These are phyloP conservation scores for Diaporthe citrichinensis DNA, from an alignment of 2,329 filamentous ascomycete genomes.

Conservation along the genomic window DNA sequence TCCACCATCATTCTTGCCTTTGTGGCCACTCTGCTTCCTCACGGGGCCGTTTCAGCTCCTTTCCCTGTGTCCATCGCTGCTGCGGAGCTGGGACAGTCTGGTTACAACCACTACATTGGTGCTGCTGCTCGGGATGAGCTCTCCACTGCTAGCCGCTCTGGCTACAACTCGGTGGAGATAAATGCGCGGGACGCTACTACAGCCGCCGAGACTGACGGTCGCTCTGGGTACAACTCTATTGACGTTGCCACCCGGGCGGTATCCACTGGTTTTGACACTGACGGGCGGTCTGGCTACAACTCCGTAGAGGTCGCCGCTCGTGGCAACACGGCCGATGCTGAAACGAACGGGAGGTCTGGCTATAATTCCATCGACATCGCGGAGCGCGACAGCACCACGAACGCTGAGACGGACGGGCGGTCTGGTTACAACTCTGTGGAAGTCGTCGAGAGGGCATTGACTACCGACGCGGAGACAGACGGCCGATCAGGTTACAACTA, in stretches of 20 bases:
- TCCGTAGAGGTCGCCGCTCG: background rate
- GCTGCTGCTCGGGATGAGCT: background rate
- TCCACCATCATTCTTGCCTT: conserved; percentile 4
- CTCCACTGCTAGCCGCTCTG: background rate
- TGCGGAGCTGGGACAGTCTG: background rate
- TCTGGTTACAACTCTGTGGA: background rate
- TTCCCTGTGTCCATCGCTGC: background rate
- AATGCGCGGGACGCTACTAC: background rate
- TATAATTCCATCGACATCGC: background rate
- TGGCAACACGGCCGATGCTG: background rate
- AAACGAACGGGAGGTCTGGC: background rate
- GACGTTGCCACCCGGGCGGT: background rate
- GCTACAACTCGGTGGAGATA: conserved; percentile 5
- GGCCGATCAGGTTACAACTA: conserved; percentile 19
- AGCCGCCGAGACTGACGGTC: background rate
- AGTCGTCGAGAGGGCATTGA: background rate
- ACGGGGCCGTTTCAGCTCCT: background rate
- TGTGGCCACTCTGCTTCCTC: background rate
- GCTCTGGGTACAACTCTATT: conserved; percentile 22
- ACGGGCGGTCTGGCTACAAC: conserved; percentile 10
- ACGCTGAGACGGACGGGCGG: background rate
- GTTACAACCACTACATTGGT: background rate
- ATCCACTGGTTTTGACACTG: background rate
- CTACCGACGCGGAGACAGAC: background rate
- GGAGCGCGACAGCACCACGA: background rate